These are phyloP conservation scores for Babjeviella inositovora DNA, from an alignment of 805 yeast genomes.

Conservation along the genomic window DNA sequence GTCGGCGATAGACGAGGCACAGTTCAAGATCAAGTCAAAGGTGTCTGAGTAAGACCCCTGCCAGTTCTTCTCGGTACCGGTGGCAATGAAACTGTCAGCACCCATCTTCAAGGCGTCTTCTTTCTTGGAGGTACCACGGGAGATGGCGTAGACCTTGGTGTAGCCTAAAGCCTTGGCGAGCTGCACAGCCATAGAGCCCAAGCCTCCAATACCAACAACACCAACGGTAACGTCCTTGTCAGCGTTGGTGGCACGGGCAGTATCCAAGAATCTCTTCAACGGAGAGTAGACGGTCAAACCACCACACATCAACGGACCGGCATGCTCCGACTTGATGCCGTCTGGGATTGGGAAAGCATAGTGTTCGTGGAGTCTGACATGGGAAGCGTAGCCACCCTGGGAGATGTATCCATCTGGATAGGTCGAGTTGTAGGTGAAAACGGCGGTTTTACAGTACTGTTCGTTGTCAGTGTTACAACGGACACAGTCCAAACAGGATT, in stretches of 20 bases:
- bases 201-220: conserved; percentile 27
- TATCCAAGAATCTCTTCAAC: conserved; percentile 17
- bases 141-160: conserved; percentile 16
- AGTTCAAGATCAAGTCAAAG: conserved; percentile 22
- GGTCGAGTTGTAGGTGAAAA: conserved; percentile 20
- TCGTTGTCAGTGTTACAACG: conserved; percentile 41
- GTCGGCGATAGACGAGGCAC: conserved; percentile 22
- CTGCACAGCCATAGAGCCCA: conserved; percentile 29
- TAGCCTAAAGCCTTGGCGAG: conserved; percentile 23
- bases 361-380: conserved; percentile 26
- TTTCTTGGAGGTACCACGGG: conserved; percentile 20
- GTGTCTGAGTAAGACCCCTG: conserved; percentile 10
- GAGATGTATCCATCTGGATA: conserved; percentile 17
- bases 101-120: conserved; percentile 21
- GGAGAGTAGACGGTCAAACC: conserved; percentile 36
- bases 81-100: conserved; percentile 24
- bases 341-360: conserved; percentile 29
- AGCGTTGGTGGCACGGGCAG: conserved; percentile 13
- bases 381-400: conserved; percentile 29
- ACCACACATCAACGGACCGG: conserved; percentile 35
- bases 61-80: conserved; percentile 29
- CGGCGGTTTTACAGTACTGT: conserved; percentile 23
- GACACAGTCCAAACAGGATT: conserved; percentile 44
- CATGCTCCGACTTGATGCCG: conserved; percentile 17
- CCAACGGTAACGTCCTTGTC: conserved; percentile 16